These are phyloP conservation scores for Schoenoplectus tabernaemontani DNA, from an alignment of 202 grass and related monocot species.

Conservation along the genomic window DNA sequence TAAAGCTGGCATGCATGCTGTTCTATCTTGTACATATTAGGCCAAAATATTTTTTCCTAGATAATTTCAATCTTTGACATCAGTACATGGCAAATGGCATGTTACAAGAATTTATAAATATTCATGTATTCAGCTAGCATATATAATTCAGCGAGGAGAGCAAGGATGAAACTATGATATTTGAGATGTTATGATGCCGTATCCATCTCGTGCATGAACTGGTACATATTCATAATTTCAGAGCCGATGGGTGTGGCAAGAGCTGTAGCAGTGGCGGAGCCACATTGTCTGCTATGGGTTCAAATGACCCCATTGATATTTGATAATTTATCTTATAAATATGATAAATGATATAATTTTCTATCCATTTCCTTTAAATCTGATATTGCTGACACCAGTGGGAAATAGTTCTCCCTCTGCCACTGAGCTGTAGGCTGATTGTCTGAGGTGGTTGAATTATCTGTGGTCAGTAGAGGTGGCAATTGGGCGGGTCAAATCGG, in stretches of 20 bases:
- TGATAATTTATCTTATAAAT: too few relatives aligned
- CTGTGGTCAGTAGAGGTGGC: not conserved
- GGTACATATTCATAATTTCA: not conserved
- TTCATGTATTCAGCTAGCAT: not conserved
- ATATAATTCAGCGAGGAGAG: not conserved
- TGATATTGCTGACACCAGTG: too few relatives aligned
- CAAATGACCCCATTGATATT: too few relatives aligned
- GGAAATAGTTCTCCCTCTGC: too few relatives aligned
- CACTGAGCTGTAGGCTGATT: slow-evolving; percentile 21
- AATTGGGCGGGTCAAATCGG: too few relatives aligned
- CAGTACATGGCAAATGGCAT: not conserved
- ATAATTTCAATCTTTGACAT: not conserved
- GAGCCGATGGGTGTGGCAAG: slow-evolving; percentile 12
- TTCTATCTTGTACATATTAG: not conserved
- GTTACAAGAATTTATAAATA: not conserved
- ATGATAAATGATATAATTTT: too few relatives aligned
- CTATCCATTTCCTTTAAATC: too few relatives aligned
- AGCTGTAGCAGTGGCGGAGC: too few relatives aligned
- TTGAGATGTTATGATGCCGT: not conserved
- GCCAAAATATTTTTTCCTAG: not conserved
- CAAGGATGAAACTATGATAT: not conserved
- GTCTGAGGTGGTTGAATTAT: slow-evolving; percentile 21
- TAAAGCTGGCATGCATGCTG: slow-evolving; percentile 25
- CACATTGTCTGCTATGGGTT: too few relatives aligned
- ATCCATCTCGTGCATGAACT: not conserved